These are phyloP conservation scores for Globisporangium perplexum DNA, from an alignment of 352 stramenopile species.

Conservation along the genomic window DNA sequence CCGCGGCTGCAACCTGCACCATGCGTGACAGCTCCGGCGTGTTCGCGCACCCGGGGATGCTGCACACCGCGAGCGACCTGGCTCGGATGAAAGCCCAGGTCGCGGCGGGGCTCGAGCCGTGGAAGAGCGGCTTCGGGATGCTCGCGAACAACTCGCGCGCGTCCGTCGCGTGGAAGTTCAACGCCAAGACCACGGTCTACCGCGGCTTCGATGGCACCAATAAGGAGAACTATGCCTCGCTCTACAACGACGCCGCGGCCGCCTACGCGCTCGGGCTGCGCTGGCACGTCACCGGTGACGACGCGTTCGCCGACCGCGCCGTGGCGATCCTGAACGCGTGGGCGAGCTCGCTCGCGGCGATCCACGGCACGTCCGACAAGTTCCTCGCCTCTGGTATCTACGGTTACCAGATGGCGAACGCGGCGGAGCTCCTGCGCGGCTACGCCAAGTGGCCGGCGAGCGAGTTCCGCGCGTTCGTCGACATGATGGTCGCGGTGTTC, in stretches of 20 bases:
- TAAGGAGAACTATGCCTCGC: slow-evolving; percentile 12
- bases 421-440: slow-evolving; percentile 14
- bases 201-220: slow-evolving; percentile 10
- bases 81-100: slow-evolving; percentile 14
- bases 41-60: slow-evolving; percentile 14
- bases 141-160: slow-evolving; percentile 15
- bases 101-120: slow-evolving; percentile 10
- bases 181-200: slow-evolving; percentile 7
- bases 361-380: slow-evolving; percentile 13
- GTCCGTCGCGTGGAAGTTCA: slow-evolving; percentile 7
- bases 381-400: slow-evolving; percentile 18
- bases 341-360: slow-evolving; percentile 8
- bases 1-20: slow-evolving; percentile 3
- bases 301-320: slow-evolving; percentile 9
- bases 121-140: slow-evolving; percentile 14
- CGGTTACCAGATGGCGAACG: slow-evolving; percentile 18
- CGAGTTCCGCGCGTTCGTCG: slow-evolving; percentile 9
- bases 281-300: slow-evolving; percentile 13
- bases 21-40: slow-evolving; percentile 3
- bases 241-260: slow-evolving; percentile 15
- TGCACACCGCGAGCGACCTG: slow-evolving; percentile 15
- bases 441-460: slow-evolving; percentile 8
- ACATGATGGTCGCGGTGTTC: slow-evolving; percentile 15
- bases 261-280: slow-evolving; percentile 15
- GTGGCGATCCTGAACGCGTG: slow-evolving; percentile 15